Evolutionary conservation across 345 rosid genomes (phyloP).

Genomic region (Salix suchowensis): DNA sequence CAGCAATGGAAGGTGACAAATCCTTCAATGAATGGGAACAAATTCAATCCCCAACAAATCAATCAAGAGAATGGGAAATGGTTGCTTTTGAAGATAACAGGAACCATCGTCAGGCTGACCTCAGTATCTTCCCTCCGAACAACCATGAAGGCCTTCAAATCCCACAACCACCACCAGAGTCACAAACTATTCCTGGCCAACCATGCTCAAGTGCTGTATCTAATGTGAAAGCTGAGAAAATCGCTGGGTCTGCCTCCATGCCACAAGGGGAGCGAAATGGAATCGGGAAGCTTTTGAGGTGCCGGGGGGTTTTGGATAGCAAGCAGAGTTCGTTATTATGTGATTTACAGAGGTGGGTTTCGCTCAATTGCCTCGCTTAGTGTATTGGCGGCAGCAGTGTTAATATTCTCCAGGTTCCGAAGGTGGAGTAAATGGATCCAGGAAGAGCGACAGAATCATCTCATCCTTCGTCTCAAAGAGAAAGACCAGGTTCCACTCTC

Average conservation of each 20-base stretch:
- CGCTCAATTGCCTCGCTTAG: conserved; percentile 26
- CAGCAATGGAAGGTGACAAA: conserved; percentile 19
- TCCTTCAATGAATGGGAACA: conserved; percentile 43
- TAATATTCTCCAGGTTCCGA: conserved; percentile 21
- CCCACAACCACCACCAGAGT: conserved; percentile 2
- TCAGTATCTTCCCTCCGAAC: conserved; percentile 34
- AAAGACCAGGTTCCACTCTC: conserved; percentile 39
- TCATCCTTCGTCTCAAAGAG: conserved; percentile 33
- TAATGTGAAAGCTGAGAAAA: neutral
- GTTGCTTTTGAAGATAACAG: conserved; percentile 10
- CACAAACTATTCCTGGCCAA: neutral
- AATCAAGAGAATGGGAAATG: conserved; percentile 5
- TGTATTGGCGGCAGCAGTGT: conserved; percentile 23
- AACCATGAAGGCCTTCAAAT: conserved; percentile 29
- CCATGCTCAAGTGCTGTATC: neutral
- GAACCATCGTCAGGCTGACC: neutral
- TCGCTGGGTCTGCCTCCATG: neutral
- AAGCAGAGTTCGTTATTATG: conserved; percentile 16
- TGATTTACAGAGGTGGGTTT: conserved; percentile 16
- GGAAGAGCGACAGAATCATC: conserved; percentile 21
- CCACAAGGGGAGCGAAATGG: neutral
- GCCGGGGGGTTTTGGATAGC: conserved; percentile 22
- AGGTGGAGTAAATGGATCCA: conserved; percentile 24
- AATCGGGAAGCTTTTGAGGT: conserved; percentile 9
- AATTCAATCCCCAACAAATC: conserved; percentile 16